Conservation (phyloP, 2,329 filamentous ascomycete genomes). For the Aureobasidium zeae region DNA sequence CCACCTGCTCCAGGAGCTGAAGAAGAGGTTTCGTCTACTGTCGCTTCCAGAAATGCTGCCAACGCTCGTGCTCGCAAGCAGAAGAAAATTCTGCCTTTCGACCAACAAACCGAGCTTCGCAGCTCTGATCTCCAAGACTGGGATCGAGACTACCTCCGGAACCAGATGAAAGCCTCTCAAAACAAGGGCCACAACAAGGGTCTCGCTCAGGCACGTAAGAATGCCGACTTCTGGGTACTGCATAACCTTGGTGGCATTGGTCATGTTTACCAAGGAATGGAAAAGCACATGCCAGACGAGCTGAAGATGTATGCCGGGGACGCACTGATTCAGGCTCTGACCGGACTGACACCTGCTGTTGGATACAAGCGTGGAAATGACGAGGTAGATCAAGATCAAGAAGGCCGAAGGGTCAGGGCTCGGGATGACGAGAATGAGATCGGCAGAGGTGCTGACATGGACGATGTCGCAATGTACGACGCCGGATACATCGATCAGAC, state of each 20-base stretch:
- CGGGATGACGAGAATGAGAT: slow-evolving; percentile 24
- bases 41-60: slow-evolving; percentile 33
- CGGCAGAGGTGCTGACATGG: not conserved
- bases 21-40: slow-evolving; percentile 32
- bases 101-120: slow-evolving; percentile 43
- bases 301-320: slow-evolving; percentile 52
- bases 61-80: slow-evolving; percentile 29
- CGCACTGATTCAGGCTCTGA: slow-evolving; percentile 42
- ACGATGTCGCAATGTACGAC: slow-evolving; percentile 14
- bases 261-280: slow-evolving; percentile 31
- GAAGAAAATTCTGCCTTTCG: slow-evolving; percentile 40
- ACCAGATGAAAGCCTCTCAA: not conserved
- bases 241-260: slow-evolving; percentile 47
- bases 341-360: slow-evolving; percentile 17
- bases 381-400: slow-evolving; percentile 20
- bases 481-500: not conserved
- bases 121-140: slow-evolving; percentile 49
- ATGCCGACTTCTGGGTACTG: slow-evolving; percentile 53
- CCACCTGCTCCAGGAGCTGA: not conserved
- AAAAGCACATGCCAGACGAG: slow-evolving; percentile 37
- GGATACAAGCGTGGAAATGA: slow-evolving; percentile 24
- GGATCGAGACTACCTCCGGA: slow-evolving; percentile 31
- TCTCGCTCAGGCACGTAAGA: slow-evolving; percentile 47
- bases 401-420: slow-evolving; percentile 24
- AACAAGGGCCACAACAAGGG: slow-evolving; percentile 28